These are phyloP conservation scores for Nidula niveotomentosa DNA, from an alignment of 1,284 basidiomycete species.

Conservation along the genomic window DNA sequence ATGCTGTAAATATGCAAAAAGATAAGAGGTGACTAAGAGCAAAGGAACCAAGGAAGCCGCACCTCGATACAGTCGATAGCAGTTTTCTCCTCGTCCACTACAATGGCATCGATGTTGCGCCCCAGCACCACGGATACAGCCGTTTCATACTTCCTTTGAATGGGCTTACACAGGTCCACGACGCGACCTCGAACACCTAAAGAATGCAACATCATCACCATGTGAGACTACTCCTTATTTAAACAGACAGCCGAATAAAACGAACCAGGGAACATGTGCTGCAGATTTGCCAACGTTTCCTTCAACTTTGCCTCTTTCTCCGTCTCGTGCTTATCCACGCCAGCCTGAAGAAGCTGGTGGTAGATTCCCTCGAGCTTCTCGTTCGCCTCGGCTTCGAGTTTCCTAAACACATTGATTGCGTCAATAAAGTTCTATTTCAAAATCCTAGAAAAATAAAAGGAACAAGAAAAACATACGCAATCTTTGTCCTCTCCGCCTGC, in stretches of 20 bases:
- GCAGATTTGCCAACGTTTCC: conserved; percentile 82
- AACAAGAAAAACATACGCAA: conserved; percentile 49
- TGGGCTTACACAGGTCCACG: conserved; percentile 92
- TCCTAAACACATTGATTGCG: conserved; percentile 42
- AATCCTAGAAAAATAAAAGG: too few species aligned
- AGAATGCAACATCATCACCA: background rate
- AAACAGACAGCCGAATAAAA: background rate
- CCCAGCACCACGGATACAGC: conserved; percentile 97
- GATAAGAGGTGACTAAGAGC: background rate
- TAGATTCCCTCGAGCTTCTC: conserved; percentile 87
- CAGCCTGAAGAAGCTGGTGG: conserved; percentile 85
- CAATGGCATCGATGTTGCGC: conserved; percentile 92
- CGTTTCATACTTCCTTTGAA: conserved; percentile 88
- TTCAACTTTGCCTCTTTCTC: conserved; percentile 86
- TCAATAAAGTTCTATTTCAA: background rate
- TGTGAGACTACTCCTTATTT: background rate
- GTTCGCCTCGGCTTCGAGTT: conserved; percentile 87
- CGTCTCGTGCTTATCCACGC: conserved; percentile 82
- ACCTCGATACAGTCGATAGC: conserved; percentile 98
- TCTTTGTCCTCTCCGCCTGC: conserved; percentile 71
- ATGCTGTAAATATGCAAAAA: conserved; percentile 53
- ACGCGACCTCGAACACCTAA: conserved; percentile 88
- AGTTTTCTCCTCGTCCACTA: conserved; percentile 95
- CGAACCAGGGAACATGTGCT: conserved; percentile 84
- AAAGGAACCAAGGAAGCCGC: conserved; percentile 7